Percentiles rank a stretch among this genome's conserved stretches.
These are phyloP conservation scores for Ustilago crameri DNA, from an alignment of 1,284 basidiomycete species.

Conservation along the genomic window DNA sequence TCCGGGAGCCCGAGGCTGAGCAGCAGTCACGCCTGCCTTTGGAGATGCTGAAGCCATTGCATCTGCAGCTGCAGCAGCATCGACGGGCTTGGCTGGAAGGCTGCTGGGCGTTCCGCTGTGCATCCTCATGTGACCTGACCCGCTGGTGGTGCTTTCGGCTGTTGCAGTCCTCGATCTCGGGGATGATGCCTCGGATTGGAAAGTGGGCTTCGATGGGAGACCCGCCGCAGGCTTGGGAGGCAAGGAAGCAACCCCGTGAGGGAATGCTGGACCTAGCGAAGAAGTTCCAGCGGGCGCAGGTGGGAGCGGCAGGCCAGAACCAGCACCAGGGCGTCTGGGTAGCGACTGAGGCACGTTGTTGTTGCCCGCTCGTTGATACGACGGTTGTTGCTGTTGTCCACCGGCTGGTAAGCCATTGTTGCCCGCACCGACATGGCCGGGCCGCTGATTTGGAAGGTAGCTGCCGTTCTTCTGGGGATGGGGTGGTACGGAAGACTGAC, in stretches of 20 bases:
- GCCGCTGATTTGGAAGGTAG: slow-evolving; percentile 1
- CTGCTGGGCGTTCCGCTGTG: slow-evolving; percentile 19
- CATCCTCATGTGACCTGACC: slow-evolving; percentile 18
- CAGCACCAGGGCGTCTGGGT: slow-evolving; percentile 14
- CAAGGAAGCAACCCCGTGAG: slow-evolving; percentile 23
- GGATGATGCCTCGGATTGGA: slow-evolving; percentile 11
- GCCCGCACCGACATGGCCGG: slow-evolving; percentile 1
- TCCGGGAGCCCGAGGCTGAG: no score
- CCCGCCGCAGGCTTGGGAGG: slow-evolving; percentile 29
- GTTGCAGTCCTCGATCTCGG: slow-evolving; percentile 23
- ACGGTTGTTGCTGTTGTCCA: not conserved
- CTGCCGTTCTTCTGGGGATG: slow-evolving; percentile 14
- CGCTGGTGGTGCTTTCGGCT: slow-evolving; percentile 8
- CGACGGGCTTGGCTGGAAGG: slow-evolving; percentile 38
- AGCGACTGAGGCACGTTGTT: slow-evolving; percentile 3
- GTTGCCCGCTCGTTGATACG: slow-evolving; percentile 12
- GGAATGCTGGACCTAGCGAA: slow-evolving; percentile 24
- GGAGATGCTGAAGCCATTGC: slow-evolving; percentile 8
- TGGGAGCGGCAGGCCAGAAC: slow-evolving; percentile 9
- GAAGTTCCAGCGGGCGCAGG: slow-evolving; percentile 10
- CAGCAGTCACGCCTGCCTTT: not conserved
- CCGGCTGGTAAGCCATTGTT: slow-evolving; percentile 6
- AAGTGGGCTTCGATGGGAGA: slow-evolving; percentile 35
- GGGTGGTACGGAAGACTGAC: slow-evolving; percentile 7
- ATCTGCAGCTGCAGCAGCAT: slow-evolving; percentile 33